Conservation (phyloP, 495 filamentous ascomycete genomes). For the Lasiosphaeria ovina region DNA sequence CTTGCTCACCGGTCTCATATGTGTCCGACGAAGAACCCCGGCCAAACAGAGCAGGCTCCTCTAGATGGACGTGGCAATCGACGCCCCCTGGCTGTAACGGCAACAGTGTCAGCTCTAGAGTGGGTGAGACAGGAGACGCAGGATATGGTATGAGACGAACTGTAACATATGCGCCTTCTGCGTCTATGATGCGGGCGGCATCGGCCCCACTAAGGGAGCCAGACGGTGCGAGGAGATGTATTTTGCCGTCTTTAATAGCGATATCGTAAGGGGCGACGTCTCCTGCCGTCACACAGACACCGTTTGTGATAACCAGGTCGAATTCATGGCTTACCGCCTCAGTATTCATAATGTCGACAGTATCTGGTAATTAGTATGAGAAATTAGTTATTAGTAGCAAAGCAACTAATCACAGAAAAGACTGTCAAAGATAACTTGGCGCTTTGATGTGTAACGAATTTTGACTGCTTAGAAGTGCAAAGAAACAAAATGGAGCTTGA, state of each 20-base stretch:
- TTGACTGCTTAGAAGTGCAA: too few relatives aligned
- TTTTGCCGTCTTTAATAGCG: slow-evolving; percentile 52
- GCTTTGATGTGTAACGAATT: too few relatives aligned
- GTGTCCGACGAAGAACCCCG: slow-evolving; percentile 50
- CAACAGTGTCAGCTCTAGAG: neutral
- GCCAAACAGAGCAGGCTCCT: slow-evolving; percentile 46
- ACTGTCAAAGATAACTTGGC: too few relatives aligned
- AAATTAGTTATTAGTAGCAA: too few relatives aligned
- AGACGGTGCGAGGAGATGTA: slow-evolving; percentile 42
- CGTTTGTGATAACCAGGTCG: slow-evolving; percentile 48
- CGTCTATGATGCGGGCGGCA: slow-evolving; percentile 44
- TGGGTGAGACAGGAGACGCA: neutral
- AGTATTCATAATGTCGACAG: too few relatives aligned
- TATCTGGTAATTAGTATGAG: slow-evolving; percentile 1
- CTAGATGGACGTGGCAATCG: slow-evolving; percentile 47
- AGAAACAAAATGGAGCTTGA: too few relatives aligned
- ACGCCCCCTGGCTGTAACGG: slow-evolving; percentile 35
- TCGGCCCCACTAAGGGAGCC: slow-evolving; percentile 27
- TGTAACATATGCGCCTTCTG: slow-evolving; percentile 50
- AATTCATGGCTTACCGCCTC: slow-evolving; percentile 29
- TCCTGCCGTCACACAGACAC: slow-evolving; percentile 47
- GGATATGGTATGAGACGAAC: slow-evolving; percentile 19
- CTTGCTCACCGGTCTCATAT: slow-evolving; percentile 38
- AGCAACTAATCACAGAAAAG: too few relatives aligned
- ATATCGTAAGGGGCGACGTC: slow-evolving; percentile 50